A percentile compares a stretch with the other conserved stretches of the same genome.
These are phyloP conservation scores for Cryoendolithus antarcticus DNA, from an alignment of 2,329 filamentous ascomycete genomes.

Conservation along the genomic window DNA sequence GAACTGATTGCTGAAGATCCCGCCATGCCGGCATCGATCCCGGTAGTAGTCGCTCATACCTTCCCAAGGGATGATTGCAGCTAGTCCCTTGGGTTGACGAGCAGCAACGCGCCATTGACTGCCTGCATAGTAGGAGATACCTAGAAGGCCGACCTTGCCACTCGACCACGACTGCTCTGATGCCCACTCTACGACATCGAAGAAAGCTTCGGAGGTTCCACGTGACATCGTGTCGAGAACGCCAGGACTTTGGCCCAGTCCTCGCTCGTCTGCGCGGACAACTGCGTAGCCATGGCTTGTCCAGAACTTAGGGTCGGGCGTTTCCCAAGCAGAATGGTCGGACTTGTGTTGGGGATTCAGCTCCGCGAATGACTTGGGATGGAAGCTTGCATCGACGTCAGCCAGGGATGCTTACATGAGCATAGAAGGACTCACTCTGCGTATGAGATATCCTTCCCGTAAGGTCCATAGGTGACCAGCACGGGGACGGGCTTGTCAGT, in stretches of 20 bases:
- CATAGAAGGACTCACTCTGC: conserved; percentile 29
- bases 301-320: conserved; percentile 25
- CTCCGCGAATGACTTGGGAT: conserved; percentile 35
- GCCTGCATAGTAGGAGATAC: conserved; percentile 30
- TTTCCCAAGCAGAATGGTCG: conserved; percentile 31
- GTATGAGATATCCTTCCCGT: conserved; percentile 62
- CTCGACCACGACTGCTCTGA: conserved; percentile 31
- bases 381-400: conserved; percentile 32
- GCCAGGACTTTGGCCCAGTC: conserved; percentile 21
- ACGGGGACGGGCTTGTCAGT: conserved; percentile 39
- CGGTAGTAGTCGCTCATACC: conserved; percentile 32
- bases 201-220: conserved; percentile 31
- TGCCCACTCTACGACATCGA: conserved; percentile 30
- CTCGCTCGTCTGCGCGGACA: conserved; percentile 18
- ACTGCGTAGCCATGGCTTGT: conserved; percentile 18
- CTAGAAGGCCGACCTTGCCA: conserved; percentile 30
- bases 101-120: conserved; percentile 28
- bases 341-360: conserved; percentile 27
- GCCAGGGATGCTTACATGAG: conserved; percentile 3
- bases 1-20: conserved; percentile 23
- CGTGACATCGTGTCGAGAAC: conserved; percentile 25
- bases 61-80: conserved; percentile 34
- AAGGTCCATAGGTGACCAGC: conserved; percentile 59
- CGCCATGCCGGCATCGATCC: conserved; percentile 32
- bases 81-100: conserved; percentile 26